Base-by-base conservation (phyloP, 2,329 filamentous ascomycete genomes). In the Aureobasidium sp. region DNA sequence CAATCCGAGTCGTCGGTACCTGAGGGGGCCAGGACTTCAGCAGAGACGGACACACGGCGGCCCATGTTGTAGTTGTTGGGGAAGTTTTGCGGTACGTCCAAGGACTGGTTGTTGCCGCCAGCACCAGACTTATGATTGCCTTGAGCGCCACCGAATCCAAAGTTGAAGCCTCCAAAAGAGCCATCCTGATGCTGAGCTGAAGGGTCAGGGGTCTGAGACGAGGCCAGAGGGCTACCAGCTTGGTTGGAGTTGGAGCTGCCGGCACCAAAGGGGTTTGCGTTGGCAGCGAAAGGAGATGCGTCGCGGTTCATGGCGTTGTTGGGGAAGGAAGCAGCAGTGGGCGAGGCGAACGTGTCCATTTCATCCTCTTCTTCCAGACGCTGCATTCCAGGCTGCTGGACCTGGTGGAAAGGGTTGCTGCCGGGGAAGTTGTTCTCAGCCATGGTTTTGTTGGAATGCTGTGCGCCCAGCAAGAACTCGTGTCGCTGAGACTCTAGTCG, bases 61-160 rank as follows among this genome's bases (percentile, higher is more conserved):
- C 90, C 93, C 80, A 97, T 91, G 79, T 97, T 97, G 82, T 98
- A 98, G 78, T 98, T 95, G 72, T 89, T 92, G 65, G 96, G 96
- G 76, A 97, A 93, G 72, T 89, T 90, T 70, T 93, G 90, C 45
- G 87, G 81, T 25, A 72, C 69, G 67, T 88, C 87, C 66, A 86
- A 85, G 27, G 47, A 42, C 16, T 48, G 40, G 6, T 23, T 36
- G 51, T 33, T 51, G 27, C 84, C 71, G 68, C 75, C 77, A 38
- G 71, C 66, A 77, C 72, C 79, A 79, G 77, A 85, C 76, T 72
- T 83, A 64, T 67, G 79, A 68, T 55, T 76, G 74, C 68, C 76
- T 76, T 67, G 64, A 67, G 60, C 69, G 27, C 66, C 60, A 42
- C 69, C 54, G 25, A 70, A 63, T 25, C 70, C 69, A 61, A 75